These are phyloP conservation scores for Komagataella pastoris DNA, from an alignment of 805 yeast genomes.

Conservation along the genomic window DNA sequence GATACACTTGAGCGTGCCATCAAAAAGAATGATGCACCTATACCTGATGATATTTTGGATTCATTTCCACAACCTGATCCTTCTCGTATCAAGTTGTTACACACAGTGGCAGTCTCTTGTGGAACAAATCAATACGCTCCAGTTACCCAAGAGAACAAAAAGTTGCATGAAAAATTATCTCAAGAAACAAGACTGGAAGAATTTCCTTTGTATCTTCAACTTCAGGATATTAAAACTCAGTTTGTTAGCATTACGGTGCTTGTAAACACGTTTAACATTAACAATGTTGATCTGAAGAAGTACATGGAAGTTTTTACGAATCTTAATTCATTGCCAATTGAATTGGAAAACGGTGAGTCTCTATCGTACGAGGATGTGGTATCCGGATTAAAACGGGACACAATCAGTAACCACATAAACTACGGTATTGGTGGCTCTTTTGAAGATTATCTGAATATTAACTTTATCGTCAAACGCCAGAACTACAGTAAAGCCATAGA, in stretches of 20 bases:
- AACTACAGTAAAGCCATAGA: slow-evolving; percentile 59
- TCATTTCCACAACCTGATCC: slow-evolving; percentile 67
- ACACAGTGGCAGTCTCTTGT: slow-evolving; percentile 50
- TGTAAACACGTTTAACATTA: slow-evolving; percentile 37
- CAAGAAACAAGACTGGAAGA: slow-evolving; percentile 20
- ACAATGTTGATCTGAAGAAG: slow-evolving; percentile 39
- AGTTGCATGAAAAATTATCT: slow-evolving; percentile 9
- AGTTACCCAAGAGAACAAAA: slow-evolving; percentile 7
- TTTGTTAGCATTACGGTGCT: slow-evolving; percentile 59
- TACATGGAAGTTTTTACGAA: slow-evolving; percentile 51
- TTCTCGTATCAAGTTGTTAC: slow-evolving; percentile 55
- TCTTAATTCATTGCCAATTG: slow-evolving; percentile 62
- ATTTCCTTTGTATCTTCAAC: slow-evolving; percentile 59
- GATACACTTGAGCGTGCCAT: slow-evolving; percentile 48
- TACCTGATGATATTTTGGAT: slow-evolving; percentile 55
- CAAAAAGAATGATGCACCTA: slow-evolving; percentile 53
- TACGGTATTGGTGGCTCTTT: slow-evolving; percentile 47
- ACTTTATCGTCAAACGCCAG: slow-evolving; percentile 42
- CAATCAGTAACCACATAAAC: slow-evolving; percentile 43
- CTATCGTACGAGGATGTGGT: slow-evolving; percentile 70
- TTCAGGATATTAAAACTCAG: slow-evolving; percentile 69
- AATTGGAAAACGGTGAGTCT: slow-evolving; percentile 41
- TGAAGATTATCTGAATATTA: slow-evolving; percentile 53
- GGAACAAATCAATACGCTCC: slow-evolving; percentile 29
- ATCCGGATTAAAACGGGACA: slow-evolving; percentile 56